Percentiles rank a stretch among this genome's conserved stretches.
Conservation (phyloP, 2,329 filamentous ascomycete species). For the Pseudogymnoascus sp. region DNA sequence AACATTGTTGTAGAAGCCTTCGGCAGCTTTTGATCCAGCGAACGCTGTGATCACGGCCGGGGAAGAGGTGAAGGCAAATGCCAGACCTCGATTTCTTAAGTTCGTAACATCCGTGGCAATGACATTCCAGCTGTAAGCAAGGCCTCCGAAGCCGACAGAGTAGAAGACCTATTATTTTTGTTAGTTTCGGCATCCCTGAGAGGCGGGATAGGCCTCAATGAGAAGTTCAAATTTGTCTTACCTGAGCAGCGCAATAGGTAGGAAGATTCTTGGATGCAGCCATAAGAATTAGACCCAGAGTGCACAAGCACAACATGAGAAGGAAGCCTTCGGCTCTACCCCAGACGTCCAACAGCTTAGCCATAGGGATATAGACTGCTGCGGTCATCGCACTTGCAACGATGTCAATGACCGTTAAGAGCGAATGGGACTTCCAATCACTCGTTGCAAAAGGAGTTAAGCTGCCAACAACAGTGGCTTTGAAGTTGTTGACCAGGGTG, state of each 20-base stretch:
- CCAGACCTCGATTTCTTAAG: conserved; percentile 52
- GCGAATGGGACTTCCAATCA: conserved; percentile 22
- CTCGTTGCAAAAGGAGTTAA: conserved; percentile 25
- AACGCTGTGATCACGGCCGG: conserved; percentile 63
- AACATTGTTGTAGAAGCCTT: conserved; percentile 45
- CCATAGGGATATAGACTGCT: conserved; percentile 57
- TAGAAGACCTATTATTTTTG: conserved; percentile 51
- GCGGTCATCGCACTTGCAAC: conserved; percentile 51
- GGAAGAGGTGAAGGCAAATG: conserved; percentile 52
- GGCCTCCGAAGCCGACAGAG: conserved; percentile 54
- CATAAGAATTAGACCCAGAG: conserved; percentile 56
- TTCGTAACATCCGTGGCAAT: conserved; percentile 62
- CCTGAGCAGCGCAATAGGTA: conserved; percentile 48
- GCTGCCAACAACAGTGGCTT: conserved; percentile 30
- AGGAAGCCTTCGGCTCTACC: conserved; percentile 60
- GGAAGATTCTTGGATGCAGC: conserved; percentile 54
- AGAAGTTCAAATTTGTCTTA: conserved; percentile 11
- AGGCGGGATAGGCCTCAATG: not conserved
- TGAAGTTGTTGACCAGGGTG: conserved; percentile 38
- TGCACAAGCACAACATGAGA: conserved; percentile 47
- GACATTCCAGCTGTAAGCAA: conserved; percentile 56
- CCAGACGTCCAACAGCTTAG: conserved; percentile 63
- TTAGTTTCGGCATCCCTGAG: not conserved
- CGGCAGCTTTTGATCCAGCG: conserved; percentile 51
- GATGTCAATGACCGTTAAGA: conserved; percentile 43